Evolutionary conservation across 192 early-diverging fungal species (phyloP), one percentile per base, ranked within the genome.

Genomic region (Backusella luteola): DNA sequence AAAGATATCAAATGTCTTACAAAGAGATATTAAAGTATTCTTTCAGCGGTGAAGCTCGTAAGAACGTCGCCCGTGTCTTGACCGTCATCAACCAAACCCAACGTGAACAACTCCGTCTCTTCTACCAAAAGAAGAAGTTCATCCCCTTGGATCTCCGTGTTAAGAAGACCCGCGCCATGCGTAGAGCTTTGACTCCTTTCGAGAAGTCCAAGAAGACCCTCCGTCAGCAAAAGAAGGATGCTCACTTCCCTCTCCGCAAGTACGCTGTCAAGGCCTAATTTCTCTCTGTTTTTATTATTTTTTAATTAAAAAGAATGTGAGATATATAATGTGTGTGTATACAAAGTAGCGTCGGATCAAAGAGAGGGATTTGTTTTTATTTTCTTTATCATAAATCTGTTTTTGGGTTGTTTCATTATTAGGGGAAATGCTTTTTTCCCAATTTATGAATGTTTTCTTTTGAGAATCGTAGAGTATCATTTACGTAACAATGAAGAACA

Each of bases 91-190:
- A 89, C 90, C 95, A 98, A 84, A 94, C 93, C 82, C 91, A 95
- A 83, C 94, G 96, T 77, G 92, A 91, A 36, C 91, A 95, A 86
- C 91, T 96, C 73, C 94, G 95, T 79, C 84, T 90, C 70, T 93
- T 92, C 92, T 98, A 96, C 91, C 91, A 93, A 82, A 90, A 91
- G 83, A 98, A 96, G 92, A 98, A 98, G 92, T 94, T 95, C 90
- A 81, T 90, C 49, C 98, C 98, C 73, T 87, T 96, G 77, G 98
- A 99, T 87, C 94, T 99, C 86, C 95, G 98, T 81, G 88, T 87
- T 84, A 99, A 99, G 94, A 96, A 96, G 93, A 99, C 97, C 80
- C 96, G 98, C 82, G 98, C 98, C 77, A 93, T 98, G 86, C 96
- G 98, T 73, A 94, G 96, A 79, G 92, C 93, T 77, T 88, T 99